Evolutionary conservation across 768 basidiomycete species (phyloP).

Genomic region (Tricholoma terreum): DNA sequence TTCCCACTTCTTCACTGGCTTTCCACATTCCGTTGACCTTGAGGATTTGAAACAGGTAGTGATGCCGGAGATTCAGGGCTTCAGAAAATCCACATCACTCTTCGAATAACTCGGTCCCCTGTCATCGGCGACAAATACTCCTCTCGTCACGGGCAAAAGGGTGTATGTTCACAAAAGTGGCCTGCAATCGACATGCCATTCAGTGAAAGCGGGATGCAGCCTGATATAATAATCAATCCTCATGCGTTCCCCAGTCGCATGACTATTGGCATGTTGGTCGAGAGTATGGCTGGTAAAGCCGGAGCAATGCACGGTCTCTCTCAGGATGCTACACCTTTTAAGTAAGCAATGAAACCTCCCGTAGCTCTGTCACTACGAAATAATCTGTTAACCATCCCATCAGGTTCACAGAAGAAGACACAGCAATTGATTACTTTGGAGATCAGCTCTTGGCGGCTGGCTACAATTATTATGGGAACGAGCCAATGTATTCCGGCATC

Average conservation of each 20-base stretch:
- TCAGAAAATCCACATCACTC: constrained; percentile 90
- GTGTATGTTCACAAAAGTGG: constrained; percentile 99
- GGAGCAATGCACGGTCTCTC: constrained; percentile 98
- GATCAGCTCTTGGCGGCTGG: constrained; percentile 90
- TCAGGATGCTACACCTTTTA: constrained; percentile 98
- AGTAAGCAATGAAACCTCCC: constrained; percentile 48
- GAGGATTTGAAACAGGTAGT: constrained; percentile 48
- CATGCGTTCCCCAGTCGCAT: constrained; percentile 99
- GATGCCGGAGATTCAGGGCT: constrained; percentile 86
- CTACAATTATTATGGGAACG: constrained; percentile 99
- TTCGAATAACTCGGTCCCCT: constrained; percentile 90
- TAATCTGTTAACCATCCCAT: constrained; percentile 10
- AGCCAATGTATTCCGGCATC: constrained; percentile 99
- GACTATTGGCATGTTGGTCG: constrained; percentile 99
- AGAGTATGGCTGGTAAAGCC: constrained; percentile 99
- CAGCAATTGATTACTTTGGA: constrained; percentile 97
- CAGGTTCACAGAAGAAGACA: constrained; percentile 94
- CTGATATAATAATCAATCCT: constrained; percentile 99
- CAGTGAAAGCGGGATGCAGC: constrained; percentile 97
- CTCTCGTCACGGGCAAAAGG: constrained; percentile 98
- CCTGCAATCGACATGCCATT: constrained; percentile 98
- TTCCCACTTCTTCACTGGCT: constrained; percentile 12
- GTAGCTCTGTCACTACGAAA: constrained; percentile 5
- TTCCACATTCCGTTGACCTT: neutral
- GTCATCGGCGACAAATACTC: constrained; percentile 99